Evolutionary conservation across 176 grass and related monocot genomes (phyloP), one percentile per base, ranked within the genome.

Genomic region (Oryza coarctata): DNA sequence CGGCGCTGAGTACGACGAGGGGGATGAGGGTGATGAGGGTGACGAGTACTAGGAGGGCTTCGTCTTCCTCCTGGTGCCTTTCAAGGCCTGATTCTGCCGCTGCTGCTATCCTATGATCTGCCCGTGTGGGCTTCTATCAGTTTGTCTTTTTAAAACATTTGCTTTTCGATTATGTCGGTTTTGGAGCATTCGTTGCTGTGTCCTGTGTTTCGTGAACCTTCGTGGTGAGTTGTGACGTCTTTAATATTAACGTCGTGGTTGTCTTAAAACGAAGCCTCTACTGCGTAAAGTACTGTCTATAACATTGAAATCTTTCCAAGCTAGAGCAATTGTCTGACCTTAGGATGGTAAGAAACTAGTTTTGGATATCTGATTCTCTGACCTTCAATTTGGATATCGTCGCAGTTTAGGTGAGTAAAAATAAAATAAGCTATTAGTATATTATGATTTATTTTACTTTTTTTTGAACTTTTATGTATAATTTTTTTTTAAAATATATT

Each of bases 1-100:
- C 2, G 88, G 88, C 0, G 83, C 88, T 8, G 88, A 90, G 79
- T 90, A 63, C 0, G 83, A 90, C 6, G 88, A 90, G 6, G 88
- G 88, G 0, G 88, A 90, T 0, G 88, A 90, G 0, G 88, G 83
- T 0, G 88, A 86, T 0, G 88, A 90, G 5, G 88, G 83, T 0
- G 88, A 90, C 0, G 88, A 90, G 74, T 90, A 90, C 83, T 90
- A 90, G 1, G 7, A 47, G 20, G 50, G 7, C 14, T 52, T 52
- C 49, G 49, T 58, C 55, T 23, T 58, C 55, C 0, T 58, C 22
- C 7, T 58, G 52, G 1, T 58, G 55, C 55, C 18, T 6, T 55
- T 7, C 49, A 55, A 20, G 18, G 49, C 18, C 5, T 60, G 52
- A n/a, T 23, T 6, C 47, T 23, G 7, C 47, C 10, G 7, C 52